A percentile compares a stretch with the other conserved stretches of the same genome.
phyloP scores from a whole-genome alignment of 225 moss, liverwort and hornwort species.

The Neckera pumila region DNA sequence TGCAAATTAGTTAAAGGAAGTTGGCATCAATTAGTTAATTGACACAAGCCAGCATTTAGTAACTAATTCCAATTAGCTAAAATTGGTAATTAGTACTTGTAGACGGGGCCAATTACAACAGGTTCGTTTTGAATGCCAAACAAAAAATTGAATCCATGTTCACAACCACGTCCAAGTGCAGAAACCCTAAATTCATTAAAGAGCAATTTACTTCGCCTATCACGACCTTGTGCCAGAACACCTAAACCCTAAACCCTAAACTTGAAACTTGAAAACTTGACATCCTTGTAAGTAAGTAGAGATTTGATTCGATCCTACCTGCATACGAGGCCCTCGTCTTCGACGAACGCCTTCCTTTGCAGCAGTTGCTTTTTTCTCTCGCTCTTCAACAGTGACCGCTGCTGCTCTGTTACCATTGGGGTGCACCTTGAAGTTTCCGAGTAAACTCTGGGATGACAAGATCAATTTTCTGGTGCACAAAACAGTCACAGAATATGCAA shows the following conservation, averaged over 20 bases:
- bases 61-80: neutral
- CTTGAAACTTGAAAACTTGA: neutral
- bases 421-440: neutral
- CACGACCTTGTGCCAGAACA: neutral
- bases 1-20: neutral
- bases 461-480: neutral
- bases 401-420: neutral
- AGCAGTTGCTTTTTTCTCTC: conserved; percentile 17
- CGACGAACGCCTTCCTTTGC: conserved; percentile 54
- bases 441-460: conserved; percentile 1
- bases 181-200: neutral
- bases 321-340: conserved; percentile 42
- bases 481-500: neutral
- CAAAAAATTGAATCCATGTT: neutral
- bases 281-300: neutral
- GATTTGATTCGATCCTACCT: neutral
- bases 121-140: neutral
- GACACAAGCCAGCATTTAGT: neutral
- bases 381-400: conserved; percentile 7
- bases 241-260: neutral
- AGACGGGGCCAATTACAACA: too few species aligned
- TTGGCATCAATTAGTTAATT: neutral
- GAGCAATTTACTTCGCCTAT: neutral
- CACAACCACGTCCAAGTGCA: neutral
- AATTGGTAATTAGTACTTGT: neutral